A percentile compares a stretch with the other conserved stretches of the same genome.
Evolutionary conservation across 352 stramenopile genomes (phyloP).

Genomic region (Plasmopara halstedii): DNA sequence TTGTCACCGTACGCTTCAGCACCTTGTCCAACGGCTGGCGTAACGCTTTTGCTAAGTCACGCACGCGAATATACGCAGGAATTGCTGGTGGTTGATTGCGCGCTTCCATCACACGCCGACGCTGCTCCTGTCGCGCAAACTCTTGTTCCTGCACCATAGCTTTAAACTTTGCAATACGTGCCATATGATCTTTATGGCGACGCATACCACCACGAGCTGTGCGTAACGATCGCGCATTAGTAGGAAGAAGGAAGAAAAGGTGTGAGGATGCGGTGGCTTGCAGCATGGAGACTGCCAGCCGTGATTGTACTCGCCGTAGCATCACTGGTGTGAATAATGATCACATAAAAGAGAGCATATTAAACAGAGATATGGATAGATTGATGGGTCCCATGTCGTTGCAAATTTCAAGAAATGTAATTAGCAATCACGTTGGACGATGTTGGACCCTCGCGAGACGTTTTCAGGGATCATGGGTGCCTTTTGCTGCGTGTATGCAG

Average conservation of each 20-base stretch:
- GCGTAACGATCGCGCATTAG: conserved; percentile 14
- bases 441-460: conserved; percentile 75
- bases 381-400: too few relatives aligned
- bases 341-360: not conserved
- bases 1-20: conserved; percentile 47
- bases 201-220: conserved; percentile 20
- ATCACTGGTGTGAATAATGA: not conserved
- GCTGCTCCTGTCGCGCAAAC: conserved; percentile 7
- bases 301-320: conserved; percentile 11
- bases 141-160: conserved; percentile 6
- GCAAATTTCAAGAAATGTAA: too few relatives aligned
- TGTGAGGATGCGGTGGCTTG: not conserved
- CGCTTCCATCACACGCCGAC: conserved; percentile 17
- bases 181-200: conserved; percentile 21
- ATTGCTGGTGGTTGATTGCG: conserved; percentile 13
- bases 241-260: not conserved
- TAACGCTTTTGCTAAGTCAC: conserved; percentile 65
- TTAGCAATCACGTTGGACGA: conserved; percentile 8
- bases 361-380: too few relatives aligned
- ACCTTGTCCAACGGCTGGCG: conserved; percentile 62
- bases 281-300: conserved; percentile 1
- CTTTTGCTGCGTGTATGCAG: conserved; percentile 78
- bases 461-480: conserved; percentile 63
- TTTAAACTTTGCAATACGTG: conserved; percentile 10
- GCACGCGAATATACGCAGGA: conserved; percentile 59